Conservation (phyloP, 1,284 basidiomycete genomes). For the Mycena sp. region DNA sequence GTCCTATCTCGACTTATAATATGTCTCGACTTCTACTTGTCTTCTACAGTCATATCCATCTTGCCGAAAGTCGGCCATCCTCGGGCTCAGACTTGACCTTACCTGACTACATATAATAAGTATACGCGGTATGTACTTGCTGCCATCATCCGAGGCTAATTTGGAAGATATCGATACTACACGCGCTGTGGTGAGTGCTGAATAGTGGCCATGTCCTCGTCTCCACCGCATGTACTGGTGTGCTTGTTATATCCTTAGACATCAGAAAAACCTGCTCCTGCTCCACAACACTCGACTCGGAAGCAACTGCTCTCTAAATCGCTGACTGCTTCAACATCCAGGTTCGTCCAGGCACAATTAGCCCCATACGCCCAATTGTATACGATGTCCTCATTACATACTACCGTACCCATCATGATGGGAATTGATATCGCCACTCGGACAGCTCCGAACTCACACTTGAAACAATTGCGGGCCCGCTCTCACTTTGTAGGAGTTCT, state of each 20-base stretch:
- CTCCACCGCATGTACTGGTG: too few species aligned
- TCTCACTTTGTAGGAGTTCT: too few species aligned
- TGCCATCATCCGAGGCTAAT: too few species aligned
- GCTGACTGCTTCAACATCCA: neutral
- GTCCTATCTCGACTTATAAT: neutral
- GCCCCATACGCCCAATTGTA: neutral
- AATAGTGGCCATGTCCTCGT: too few species aligned
- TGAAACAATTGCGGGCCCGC: constrained; percentile 13
- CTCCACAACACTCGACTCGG: too few species aligned
- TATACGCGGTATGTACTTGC: too few species aligned
- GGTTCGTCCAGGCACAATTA: constrained; percentile 5
- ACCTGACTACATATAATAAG: too few species aligned
- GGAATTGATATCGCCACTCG: constrained; percentile 7
- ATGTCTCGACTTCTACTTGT: neutral
- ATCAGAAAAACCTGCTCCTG: neutral
- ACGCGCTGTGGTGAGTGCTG: too few species aligned
- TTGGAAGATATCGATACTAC: too few species aligned
- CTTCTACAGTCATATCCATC: neutral
- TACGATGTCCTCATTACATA: neutral
- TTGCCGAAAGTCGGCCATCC: neutral
- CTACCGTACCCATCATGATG: constrained; percentile 18
- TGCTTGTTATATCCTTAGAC: too few species aligned
- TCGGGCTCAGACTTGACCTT: too few species aligned
- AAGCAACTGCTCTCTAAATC: neutral
- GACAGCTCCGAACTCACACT: constrained; percentile 1